These are phyloP conservation scores for Populus pruinosa DNA, from an alignment of 345 rosid genomes.

Conservation along the genomic window DNA sequence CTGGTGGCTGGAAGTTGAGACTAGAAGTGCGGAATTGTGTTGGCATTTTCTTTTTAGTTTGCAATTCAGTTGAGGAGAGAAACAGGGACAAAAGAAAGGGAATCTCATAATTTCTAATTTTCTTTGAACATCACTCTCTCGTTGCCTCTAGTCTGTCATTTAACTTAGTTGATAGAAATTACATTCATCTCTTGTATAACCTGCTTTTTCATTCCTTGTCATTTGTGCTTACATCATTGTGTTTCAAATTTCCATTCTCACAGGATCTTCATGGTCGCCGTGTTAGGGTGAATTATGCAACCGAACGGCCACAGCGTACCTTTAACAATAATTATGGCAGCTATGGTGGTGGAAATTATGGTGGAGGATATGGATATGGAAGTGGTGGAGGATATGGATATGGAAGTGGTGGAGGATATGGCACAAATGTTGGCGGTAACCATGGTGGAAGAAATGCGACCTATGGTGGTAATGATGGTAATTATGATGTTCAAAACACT, in stretches of 20 bases:
- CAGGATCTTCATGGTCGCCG: constrained; percentile 81
- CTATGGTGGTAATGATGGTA: constrained; percentile 5
- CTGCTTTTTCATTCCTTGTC: background rate
- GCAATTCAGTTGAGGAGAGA: background rate
- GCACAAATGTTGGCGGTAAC: constrained; percentile 2
- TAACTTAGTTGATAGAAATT: background rate
- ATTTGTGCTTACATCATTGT: background rate
- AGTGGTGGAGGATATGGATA: background rate
- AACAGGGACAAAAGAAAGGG: too few relatives aligned
- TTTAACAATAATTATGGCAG: constrained; percentile 14
- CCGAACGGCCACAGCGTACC: constrained; percentile 45
- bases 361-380: constrained; percentile 19
- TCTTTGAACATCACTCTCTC: background rate
- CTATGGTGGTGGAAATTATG: constrained; percentile 11
- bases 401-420: constrained; percentile 14
- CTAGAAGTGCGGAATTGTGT: background rate
- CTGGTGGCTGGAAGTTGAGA: background rate
- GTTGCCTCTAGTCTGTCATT: background rate
- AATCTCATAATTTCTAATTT: background rate
- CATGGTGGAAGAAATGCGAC: constrained; percentile 17
- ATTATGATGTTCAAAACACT: constrained; percentile 1
- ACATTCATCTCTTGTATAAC: background rate
- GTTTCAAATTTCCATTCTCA: background rate
- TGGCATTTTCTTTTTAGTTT: background rate
- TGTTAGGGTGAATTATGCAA: constrained; percentile 76